phyloP scores from a whole-genome alignment of 139 green algal genomes.

The Edaphochlamys debaryana region DNA sequence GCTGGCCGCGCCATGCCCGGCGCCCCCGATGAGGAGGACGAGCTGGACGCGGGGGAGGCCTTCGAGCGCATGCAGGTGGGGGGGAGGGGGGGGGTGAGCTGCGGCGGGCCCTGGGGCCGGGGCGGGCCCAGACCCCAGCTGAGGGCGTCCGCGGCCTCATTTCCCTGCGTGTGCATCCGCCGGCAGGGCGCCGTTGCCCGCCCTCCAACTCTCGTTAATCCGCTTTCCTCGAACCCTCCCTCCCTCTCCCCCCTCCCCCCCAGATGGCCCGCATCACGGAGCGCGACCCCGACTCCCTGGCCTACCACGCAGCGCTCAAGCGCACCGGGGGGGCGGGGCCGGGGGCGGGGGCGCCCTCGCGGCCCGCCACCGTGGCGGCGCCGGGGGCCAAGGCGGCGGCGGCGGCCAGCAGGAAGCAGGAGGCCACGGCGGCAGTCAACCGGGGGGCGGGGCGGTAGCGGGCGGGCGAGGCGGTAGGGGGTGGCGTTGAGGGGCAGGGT shows the following conservation, averaged over 20 bases:
- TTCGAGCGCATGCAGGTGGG: slow-evolving; percentile 81
- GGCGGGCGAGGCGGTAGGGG: no score
- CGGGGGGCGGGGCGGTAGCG: background rate
- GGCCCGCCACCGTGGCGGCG: background rate
- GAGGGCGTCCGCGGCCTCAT: no score
- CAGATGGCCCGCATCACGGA: slow-evolving; percentile 56
- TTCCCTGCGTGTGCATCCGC: no score
- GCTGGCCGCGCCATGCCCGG: background rate
- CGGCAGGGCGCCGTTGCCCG: no score
- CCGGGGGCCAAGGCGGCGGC: slow-evolving; percentile 35
- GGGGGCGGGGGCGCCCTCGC: no score
- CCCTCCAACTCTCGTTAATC: no score
- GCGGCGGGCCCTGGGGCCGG: no score
- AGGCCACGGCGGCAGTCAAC: slow-evolving; percentile 21
- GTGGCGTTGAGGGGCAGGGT: no score
- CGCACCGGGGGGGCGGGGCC: background rate
- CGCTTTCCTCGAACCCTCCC: no score
- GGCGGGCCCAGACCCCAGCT: no score
- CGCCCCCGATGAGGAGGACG: slow-evolving; percentile 43
- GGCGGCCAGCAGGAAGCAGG: slow-evolving; percentile 14
- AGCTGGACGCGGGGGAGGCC: slow-evolving; percentile 67
- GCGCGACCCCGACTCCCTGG: slow-evolving; percentile 63
- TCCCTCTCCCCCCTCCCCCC: no score
- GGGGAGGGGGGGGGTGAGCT: no score
- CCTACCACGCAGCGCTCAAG: slow-evolving; percentile 55